Conservation (phyloP, 306 rosid species). For the Citrullus mucosospermus region DNA sequence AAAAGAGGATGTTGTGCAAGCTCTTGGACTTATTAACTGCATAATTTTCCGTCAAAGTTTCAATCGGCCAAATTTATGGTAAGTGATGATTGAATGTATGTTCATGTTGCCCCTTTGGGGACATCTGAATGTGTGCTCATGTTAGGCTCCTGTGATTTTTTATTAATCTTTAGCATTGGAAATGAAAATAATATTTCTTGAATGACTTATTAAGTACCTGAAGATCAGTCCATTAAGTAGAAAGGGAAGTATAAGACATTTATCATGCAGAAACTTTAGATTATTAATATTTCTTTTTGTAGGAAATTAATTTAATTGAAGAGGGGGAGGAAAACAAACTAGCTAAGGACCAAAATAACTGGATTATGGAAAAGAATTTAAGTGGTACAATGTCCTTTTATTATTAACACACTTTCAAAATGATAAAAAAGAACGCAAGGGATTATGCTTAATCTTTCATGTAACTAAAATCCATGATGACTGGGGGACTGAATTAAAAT, state of each 20-base stretch:
- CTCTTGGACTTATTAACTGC: slow-evolving; percentile 93
- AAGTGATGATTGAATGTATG: slow-evolving; percentile 17
- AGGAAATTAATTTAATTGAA: neutral
- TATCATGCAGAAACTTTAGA: neutral
- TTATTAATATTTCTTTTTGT: neutral
- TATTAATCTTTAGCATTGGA: neutral
- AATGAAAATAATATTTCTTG: neutral
- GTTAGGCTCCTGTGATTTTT: neutral
- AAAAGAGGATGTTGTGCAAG: slow-evolving; percentile 98
- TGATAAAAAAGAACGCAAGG: neutral
- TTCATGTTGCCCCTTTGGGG: too few species aligned
- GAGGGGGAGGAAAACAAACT: neutral
- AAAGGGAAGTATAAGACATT: neutral
- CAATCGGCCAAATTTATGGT: slow-evolving; percentile 91
- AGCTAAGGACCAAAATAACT: neutral
- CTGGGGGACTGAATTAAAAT: neutral
- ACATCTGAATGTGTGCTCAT: slow-evolving; percentile 1
- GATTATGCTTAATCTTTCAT: neutral
- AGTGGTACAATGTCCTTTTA: neutral
- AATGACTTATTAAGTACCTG: neutral
- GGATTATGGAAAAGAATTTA: neutral
- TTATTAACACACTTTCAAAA: neutral
- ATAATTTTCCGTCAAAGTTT: slow-evolving; percentile 92
- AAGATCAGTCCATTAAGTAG: neutral
- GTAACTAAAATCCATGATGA: neutral